A percentile compares a stretch with the other conserved stretches of the same genome.
phyloP scores from a whole-genome alignment of 176 grass and related monocot species.

The Ensete glaucum region DNA sequence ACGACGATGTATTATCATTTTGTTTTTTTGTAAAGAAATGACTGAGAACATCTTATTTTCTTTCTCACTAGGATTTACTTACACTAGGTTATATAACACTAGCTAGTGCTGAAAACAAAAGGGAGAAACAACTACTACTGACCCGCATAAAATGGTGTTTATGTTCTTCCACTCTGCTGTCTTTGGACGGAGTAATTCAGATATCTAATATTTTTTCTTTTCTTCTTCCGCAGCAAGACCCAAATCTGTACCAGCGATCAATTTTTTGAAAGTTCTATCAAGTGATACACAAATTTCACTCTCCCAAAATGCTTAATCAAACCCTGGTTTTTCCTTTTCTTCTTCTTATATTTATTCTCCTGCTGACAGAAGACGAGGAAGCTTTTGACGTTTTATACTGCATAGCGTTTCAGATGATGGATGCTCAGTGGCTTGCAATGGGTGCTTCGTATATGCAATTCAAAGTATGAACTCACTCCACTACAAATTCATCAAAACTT shows the following conservation, averaged over 20 bases:
- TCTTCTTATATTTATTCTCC: not conserved
- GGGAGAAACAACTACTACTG: too few species aligned
- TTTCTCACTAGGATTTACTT: too few species aligned
- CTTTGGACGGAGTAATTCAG: too few species aligned
- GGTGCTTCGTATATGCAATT: slow-evolving; percentile 97
- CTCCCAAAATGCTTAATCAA: not conserved
- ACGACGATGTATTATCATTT: not conserved
- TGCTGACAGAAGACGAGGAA: slow-evolving; percentile 68
- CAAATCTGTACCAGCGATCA: slow-evolving; percentile 59
- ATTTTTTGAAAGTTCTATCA: slow-evolving; percentile 59
- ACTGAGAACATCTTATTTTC: too few species aligned
- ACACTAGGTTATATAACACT: too few species aligned
- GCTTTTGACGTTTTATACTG: slow-evolving; percentile 95
- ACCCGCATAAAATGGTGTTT: too few species aligned
- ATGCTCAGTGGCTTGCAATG: slow-evolving; percentile 87
- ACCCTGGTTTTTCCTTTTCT: not conserved
- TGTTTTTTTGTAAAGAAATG: not conserved
- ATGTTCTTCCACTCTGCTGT: not conserved
- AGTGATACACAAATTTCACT: slow-evolving; percentile 26
- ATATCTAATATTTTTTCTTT: not conserved
- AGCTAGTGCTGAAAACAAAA: too few species aligned
- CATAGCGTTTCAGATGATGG: slow-evolving; percentile 77
- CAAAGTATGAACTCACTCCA: slow-evolving; percentile 39
- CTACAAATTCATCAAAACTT: too few species aligned
- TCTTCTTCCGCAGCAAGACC: slow-evolving; percentile 38